Evolutionary conservation across 257 asterid species (phyloP).

Genomic region (Verbascum thapsus): DNA sequence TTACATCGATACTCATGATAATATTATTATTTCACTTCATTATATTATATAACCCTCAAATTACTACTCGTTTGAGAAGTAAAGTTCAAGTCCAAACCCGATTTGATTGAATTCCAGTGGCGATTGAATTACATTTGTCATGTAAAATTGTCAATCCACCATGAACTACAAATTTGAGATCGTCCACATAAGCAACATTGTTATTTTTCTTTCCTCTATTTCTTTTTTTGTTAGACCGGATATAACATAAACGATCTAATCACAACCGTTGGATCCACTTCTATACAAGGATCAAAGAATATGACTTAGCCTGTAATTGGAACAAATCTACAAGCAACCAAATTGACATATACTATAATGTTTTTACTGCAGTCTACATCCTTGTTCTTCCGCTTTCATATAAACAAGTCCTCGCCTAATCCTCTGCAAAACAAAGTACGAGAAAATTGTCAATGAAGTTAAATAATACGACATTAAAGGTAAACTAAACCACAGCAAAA

Average conservation of each 20-base stretch:
- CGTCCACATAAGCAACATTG: conserved; percentile 9
- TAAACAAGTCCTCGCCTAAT: conserved; percentile 63
- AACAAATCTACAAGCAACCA: conserved; percentile 28
- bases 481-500: not conserved
- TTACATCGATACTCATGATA: too few species aligned
- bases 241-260: too few species aligned
- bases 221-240: too few species aligned
- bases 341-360: conserved; percentile 13
- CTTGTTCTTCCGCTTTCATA: conserved; percentile 77
- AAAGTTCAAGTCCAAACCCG: too few species aligned
- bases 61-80: too few species aligned
- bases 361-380: conserved; percentile 57
- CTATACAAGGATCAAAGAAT: conserved; percentile 27
- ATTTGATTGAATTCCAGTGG: too few species aligned
- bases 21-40: too few species aligned
- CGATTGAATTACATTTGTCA: too few species aligned
- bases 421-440: conserved; percentile 55
- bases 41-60: too few species aligned
- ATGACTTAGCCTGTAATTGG: conserved; percentile 32
- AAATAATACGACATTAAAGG: not conserved
- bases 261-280: conserved; percentile 14
- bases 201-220: conserved; percentile 5
- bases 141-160: too few species aligned
- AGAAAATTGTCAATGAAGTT: not conserved
- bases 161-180: conserved; percentile 6